Conservation (phyloP, 2,329 filamentous ascomycete genomes). For the Fusarium proliferatum region DNA sequence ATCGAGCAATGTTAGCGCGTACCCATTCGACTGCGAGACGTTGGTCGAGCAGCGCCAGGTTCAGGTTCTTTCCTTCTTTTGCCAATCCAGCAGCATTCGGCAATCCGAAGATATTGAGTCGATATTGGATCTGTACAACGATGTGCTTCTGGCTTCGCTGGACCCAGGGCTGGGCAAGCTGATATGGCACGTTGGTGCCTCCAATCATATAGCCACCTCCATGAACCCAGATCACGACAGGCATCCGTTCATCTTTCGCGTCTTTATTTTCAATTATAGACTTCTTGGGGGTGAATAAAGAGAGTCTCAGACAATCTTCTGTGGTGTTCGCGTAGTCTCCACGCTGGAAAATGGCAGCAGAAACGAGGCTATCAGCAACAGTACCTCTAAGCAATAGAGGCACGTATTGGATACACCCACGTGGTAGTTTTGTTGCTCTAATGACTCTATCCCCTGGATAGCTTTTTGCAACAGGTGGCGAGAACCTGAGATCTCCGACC, state of each 20-base stretch:
- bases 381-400: slow-evolving; percentile 5
- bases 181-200: slow-evolving; percentile 25
- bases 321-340: slow-evolving; percentile 33
- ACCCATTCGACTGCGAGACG: slow-evolving; percentile 39
- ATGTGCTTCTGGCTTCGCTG: slow-evolving; percentile 33
- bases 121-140: slow-evolving; percentile 33
- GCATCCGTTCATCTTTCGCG: not conserved
- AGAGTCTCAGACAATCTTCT: slow-evolving; percentile 32
- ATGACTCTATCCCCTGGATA: not conserved
- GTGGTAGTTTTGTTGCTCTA: not conserved
- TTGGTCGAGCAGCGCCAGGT: slow-evolving; percentile 32
- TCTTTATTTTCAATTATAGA: accelerated
- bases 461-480: not conserved
- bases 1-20: slow-evolving; percentile 26
- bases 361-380: not conserved
- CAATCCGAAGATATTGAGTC: slow-evolving; percentile 27
- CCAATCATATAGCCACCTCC: slow-evolving; percentile 19
- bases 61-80: slow-evolving; percentile 11
- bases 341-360: slow-evolving; percentile 23
- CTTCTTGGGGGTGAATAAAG: slow-evolving; percentile 16
- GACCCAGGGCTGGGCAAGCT: slow-evolving; percentile 28
- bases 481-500: slow-evolving; percentile 18
- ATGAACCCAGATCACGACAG: slow-evolving; percentile 32
- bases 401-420: slow-evolving; percentile 35
- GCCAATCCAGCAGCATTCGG: slow-evolving; percentile 18